Evolutionary conservation across 116 monocot species (phyloP), one percentile per base, ranked within the genome.

Genomic region (Iris pallida): DNA sequence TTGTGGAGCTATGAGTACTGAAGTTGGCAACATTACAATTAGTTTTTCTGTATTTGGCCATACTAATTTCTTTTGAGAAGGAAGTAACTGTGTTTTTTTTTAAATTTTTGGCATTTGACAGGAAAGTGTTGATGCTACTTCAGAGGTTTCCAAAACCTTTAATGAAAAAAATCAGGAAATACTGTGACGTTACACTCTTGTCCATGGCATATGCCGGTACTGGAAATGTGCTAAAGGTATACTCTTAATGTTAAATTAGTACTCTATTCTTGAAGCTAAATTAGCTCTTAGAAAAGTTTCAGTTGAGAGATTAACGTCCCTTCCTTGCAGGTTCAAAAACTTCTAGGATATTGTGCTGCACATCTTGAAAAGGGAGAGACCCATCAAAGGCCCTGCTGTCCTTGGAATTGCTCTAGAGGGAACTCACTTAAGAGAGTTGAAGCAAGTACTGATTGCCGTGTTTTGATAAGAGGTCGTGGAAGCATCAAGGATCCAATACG

Each of bases 161-260:
- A 90, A 98, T 57, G 98, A 90, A 61, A 98, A n/a, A 93, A 72
- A 97, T 97, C 20, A 78, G 85, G 66, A 98, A 93, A 68, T 90
- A 90, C 47, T 90, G 90, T 81, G 98, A 98, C 70, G 88, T 98
- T 16, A 98, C 93, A 11, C 81, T 98, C 18, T 68, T 90, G 78
- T 98, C 98, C 2, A 73, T 92, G 68, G 98, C 98, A 56, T 98
- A 98, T 86, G 98, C 98, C 45, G 93, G 98, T 55, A 93, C 98
- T 51, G 98, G 98, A 55, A 98, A 98, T 77, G 98, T 98, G 15
- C 88, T 98, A 14, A 98, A 98, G 98, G 98, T 93, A 20, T 46
- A 44, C 10, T 43, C 20, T 49, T 54, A 19, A n/a, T n/a, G n/a
- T n/a, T n/a, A n/a, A n/a, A n/a, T n/a, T n/a, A n/a, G n/a, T n/a